A percentile compares a stretch with the other conserved stretches of the same genome.
Conservation (phyloP, 164 flowering plant genomes). For the Annona cherimola region DNA sequence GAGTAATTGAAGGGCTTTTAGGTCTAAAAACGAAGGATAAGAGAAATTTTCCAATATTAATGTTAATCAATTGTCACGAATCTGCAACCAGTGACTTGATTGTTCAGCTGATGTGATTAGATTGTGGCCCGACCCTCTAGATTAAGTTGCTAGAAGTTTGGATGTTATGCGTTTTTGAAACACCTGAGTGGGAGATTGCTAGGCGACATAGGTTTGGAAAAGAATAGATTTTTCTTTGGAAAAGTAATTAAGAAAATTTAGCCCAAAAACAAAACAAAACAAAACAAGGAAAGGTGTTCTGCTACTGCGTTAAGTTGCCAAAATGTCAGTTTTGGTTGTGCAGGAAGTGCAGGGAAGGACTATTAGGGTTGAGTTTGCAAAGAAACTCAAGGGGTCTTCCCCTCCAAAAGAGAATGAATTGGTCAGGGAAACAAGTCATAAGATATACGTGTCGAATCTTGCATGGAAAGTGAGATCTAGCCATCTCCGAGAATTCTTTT, state of each 20-base stretch:
- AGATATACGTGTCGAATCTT: slow-evolving; percentile 77
- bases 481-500: slow-evolving; percentile 69
- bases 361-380: slow-evolving; percentile 68
- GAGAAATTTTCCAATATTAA: not conserved
- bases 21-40: not conserved
- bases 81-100: not conserved
- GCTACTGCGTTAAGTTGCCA: not conserved
- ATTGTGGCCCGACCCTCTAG: not conserved
- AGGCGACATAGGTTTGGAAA: no score
- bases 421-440: slow-evolving; percentile 49
- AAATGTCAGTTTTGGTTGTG: slow-evolving; percentile 7
- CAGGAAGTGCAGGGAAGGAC: slow-evolving; percentile 75
- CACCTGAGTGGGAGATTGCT: no score
- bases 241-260: no score
- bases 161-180: not conserved
- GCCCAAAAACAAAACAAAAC: no score
- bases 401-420: slow-evolving; percentile 27
- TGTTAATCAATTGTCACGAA: not conserved
- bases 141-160: not conserved
- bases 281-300: not conserved
- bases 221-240: no score
- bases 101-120: not conserved
- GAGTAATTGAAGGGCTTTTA: not conserved
- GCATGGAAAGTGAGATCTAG: slow-evolving; percentile 76
- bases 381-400: slow-evolving; percentile 54